These are phyloP conservation scores for Blastomyces percursus DNA, from an alignment of 2,329 filamentous ascomycete genomes.

Conservation along the genomic window DNA sequence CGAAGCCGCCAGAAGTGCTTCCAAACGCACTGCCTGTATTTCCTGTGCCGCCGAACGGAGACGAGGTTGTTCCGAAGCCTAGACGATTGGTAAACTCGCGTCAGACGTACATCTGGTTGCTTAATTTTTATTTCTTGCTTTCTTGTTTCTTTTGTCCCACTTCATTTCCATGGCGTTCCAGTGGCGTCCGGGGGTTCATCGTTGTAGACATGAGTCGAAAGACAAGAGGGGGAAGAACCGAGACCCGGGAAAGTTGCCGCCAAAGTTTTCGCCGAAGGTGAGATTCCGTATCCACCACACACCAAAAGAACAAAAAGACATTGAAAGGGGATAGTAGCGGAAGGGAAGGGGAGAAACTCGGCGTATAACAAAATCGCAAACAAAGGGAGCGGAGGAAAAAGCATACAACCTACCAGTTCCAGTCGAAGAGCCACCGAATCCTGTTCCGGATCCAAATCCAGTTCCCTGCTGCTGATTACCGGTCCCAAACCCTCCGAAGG, in stretches of 20 bases:
- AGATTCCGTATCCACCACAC: neutral
- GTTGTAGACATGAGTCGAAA: neutral
- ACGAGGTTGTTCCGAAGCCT: slow-evolving; percentile 30
- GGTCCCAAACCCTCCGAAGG: slow-evolving; percentile 14
- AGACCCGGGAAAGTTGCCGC: neutral
- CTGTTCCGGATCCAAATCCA: slow-evolving; percentile 12
- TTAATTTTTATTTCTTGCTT: neutral
- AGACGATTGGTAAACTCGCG: slow-evolving; percentile 12
- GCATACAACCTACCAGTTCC: slow-evolving; percentile 13
- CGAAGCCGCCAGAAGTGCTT: slow-evolving; percentile 18
- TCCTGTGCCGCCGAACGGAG: slow-evolving; percentile 27
- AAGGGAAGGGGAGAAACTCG: neutral
- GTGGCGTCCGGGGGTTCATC: slow-evolving; percentile 5
- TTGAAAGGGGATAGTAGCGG: neutral
- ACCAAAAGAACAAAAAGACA: neutral
- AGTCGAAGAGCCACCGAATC: slow-evolving; percentile 8
- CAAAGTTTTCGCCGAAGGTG: neutral
- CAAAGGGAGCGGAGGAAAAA: neutral
- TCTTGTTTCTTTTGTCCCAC: neutral
- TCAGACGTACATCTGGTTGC: slow-evolving; percentile 10
- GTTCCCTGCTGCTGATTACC: slow-evolving; percentile 12
- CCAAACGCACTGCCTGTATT: slow-evolving; percentile 18
- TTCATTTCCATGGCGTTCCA: slow-evolving; percentile 4
- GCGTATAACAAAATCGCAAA: neutral
- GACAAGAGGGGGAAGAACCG: neutral